Evolutionary conservation across 176 grass and related monocot genomes (phyloP), one percentile per base, ranked within the genome.

Genomic region (Secale cereale): DNA sequence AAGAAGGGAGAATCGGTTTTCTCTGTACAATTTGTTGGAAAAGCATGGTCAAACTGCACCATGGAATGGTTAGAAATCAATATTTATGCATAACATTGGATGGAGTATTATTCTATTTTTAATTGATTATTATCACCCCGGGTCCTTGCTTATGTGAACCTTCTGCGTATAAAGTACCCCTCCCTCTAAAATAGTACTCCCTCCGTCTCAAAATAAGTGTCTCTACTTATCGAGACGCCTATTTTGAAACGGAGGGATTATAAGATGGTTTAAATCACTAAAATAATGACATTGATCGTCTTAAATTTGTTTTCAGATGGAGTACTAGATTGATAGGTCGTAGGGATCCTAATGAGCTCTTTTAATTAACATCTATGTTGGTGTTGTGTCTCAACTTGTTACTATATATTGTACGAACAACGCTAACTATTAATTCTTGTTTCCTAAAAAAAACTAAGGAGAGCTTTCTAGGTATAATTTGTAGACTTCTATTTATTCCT

Each of bases 51-150:
- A 88, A 66, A 37, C 88, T 82, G 41, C 81, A 64, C 63, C 86
- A 52, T 88, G 87, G 91, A 98, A 94, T 89, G 89, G 93, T 98
- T 72, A 90, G 89, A 80, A 57, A 63, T 66, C 61, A 62, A 62
- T 83, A 65, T 64, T 72, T 32, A 22, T 65, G 7, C 61, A 63
- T 81, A n/a, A 8, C 70, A 57, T 22, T 10, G 10, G 17, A 14
- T 12, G 39, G 40, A 41, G 12, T 5, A 3, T 33, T 39, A 59
- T 60, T 59, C 29, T n/a, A 30, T 10, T 54, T 74, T 83, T 29
- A 12, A 52, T 40, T 59, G 8, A 35, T 61, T 52, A 28, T 78
- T 67, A 36, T 73, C 20, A 23, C 43, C 19, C 20, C 40, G 10
- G 3, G 3, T 2, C 22, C 22, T 7, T 0, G 31, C 33, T 41